Percentiles rank a stretch among this genome's conserved stretches.
Evolutionary conservation across 2,329 filamentous ascomycete genomes (phyloP).

Genomic region (Xylariaceae sp.): DNA sequence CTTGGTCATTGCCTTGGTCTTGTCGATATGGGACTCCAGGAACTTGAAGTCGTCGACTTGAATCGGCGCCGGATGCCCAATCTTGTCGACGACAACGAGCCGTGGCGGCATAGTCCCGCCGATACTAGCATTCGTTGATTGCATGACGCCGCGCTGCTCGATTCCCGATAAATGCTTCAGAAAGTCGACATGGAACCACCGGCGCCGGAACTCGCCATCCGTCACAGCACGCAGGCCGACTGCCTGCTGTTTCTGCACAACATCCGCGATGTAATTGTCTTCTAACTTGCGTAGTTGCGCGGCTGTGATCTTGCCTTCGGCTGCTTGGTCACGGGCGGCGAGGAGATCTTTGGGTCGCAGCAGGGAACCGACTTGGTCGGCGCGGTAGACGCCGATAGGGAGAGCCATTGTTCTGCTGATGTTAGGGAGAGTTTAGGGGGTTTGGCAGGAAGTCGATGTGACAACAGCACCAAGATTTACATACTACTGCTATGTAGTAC

Average conservation of each 20-base stretch:
- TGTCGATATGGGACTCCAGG: conserved; percentile 55
- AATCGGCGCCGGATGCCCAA: conserved; percentile 59
- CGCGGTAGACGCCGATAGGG: conserved; percentile 52
- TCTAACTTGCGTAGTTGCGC: conserved; percentile 57
- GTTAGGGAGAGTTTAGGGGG: not conserved
- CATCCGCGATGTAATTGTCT: conserved; percentile 55
- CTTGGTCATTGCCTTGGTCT: conserved; percentile 53
- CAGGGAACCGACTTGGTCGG: conserved; percentile 64
- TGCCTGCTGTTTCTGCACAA: conserved; percentile 56
- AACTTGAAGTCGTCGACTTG: conserved; percentile 64
- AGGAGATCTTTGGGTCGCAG: conserved; percentile 58
- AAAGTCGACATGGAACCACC: conserved; percentile 66
- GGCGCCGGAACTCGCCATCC: conserved; percentile 63
- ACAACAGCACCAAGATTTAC: conserved; percentile 1
- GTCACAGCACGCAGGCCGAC: conserved; percentile 58
- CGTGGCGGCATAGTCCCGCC: conserved; percentile 61
- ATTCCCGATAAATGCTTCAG: conserved; percentile 61
- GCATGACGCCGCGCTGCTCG: conserved; percentile 55
- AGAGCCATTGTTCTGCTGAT: conserved; percentile 45
- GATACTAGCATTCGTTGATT: conserved; percentile 51
- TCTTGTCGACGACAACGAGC: conserved; percentile 60
- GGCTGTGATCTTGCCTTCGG: conserved; percentile 49
- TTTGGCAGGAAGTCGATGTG: not conserved
- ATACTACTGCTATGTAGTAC: conserved; percentile 2
- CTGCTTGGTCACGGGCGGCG: conserved; percentile 55